phyloP scores from a whole-genome alignment of 2,329 filamentous ascomycete species.

The Fusarium armeniacum region DNA sequence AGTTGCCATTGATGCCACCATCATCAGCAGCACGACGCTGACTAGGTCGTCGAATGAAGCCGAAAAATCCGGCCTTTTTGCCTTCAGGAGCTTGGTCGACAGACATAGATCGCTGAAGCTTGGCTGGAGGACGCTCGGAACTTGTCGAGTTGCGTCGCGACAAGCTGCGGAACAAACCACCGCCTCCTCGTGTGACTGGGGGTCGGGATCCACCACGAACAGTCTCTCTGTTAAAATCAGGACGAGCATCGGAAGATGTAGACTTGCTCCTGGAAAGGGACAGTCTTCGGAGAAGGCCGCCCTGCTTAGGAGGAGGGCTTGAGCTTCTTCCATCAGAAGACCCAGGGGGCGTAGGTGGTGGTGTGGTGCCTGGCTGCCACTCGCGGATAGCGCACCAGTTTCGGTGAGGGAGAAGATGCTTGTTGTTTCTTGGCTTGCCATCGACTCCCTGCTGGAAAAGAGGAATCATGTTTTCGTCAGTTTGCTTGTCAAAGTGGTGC shows the following conservation, averaged over 20 bases:
- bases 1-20: conserved; percentile 69
- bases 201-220: conserved; percentile 62
- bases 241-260: conserved; percentile 54
- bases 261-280: conserved; percentile 58
- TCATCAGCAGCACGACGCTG: conserved; percentile 59
- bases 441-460: conserved; percentile 92
- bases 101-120: conserved; percentile 71
- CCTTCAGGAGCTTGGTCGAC: conserved; percentile 67
- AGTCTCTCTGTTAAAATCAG: conserved; percentile 57
- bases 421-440: conserved; percentile 91
- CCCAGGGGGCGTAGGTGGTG: conserved; percentile 74
- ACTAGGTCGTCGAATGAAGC: conserved; percentile 60
- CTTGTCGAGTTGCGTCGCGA: conserved; percentile 53
- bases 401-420: conserved; percentile 85
- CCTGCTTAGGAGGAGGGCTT: conserved; percentile 53
- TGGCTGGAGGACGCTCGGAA: conserved; percentile 55
- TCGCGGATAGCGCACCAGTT: conserved; percentile 96
- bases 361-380: conserved; percentile 84
- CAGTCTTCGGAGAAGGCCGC: conserved; percentile 62
- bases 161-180: conserved; percentile 63
- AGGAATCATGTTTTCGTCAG: conserved; percentile 95
- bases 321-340: conserved; percentile 63
- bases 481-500: conserved; percentile 79
- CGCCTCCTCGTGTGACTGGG: conserved; percentile 61
- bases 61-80: conserved; percentile 59